Conservation (phyloP, 2,329 filamentous ascomycete genomes). For the Penicillium glabrum region DNA sequence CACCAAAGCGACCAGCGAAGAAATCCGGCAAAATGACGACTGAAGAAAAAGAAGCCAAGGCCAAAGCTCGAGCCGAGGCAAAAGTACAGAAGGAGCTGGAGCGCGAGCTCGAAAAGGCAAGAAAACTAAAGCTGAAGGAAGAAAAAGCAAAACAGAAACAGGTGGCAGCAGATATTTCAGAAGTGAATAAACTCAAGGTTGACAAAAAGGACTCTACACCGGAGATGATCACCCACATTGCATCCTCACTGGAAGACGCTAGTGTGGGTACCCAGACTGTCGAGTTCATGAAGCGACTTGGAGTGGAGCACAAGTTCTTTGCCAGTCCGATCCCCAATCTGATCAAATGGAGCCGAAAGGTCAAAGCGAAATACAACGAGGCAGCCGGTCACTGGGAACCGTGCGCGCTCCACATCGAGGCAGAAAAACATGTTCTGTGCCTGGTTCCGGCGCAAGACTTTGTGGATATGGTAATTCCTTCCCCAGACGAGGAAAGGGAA, state of each 20-base stretch:
- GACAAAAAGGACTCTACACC: constrained; percentile 71
- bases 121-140: constrained; percentile 48
- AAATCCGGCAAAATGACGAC: constrained; percentile 33
- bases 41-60: constrained; percentile 46
- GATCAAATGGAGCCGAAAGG: constrained; percentile 68
- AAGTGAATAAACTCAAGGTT: constrained; percentile 70
- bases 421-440: constrained; percentile 63
- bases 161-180: constrained; percentile 63
- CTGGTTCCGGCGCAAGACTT: constrained; percentile 66
- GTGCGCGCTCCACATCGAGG: constrained; percentile 45
- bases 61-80: constrained; percentile 53
- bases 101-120: constrained; percentile 57
- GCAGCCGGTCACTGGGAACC: constrained; percentile 66
- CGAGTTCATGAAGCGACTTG: constrained; percentile 44
- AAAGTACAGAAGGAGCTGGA: constrained; percentile 54
- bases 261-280: constrained; percentile 45
- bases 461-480: constrained; percentile 56
- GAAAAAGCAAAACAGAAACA: constrained; percentile 64
- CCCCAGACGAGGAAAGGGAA: constrained; percentile 41
- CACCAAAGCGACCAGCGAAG: constrained; percentile 43
- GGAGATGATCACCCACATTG: constrained; percentile 76
- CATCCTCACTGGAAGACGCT: constrained; percentile 54
- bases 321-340: constrained; percentile 48
- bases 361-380: constrained; percentile 63
- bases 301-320: constrained; percentile 43